Percentiles rank a stretch among this genome's conserved stretches.
Conservation (phyloP, 2,329 filamentous ascomycete genomes). For the Fusarium papillatum region DNA sequence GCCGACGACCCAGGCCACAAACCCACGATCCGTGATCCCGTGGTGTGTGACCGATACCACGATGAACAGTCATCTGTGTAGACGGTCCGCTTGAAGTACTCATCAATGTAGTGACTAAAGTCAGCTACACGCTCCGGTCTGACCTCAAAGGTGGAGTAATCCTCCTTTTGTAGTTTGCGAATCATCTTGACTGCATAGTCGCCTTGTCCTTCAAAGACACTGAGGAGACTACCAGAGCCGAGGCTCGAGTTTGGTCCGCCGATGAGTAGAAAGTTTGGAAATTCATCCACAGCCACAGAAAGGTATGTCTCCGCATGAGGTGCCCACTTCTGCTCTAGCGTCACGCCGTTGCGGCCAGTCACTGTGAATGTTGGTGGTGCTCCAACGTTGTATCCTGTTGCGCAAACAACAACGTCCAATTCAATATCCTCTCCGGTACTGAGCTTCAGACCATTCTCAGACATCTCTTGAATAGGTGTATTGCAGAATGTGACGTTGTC, state of each 20-base stretch:
- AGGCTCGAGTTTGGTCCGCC: conserved; percentile 63
- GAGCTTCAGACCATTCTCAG: neutral
- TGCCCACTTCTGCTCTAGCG: conserved; percentile 55
- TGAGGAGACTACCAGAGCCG: conserved; percentile 60
- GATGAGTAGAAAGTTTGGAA: conserved; percentile 64
- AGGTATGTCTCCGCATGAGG: conserved; percentile 58
- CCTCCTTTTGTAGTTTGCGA: conserved; percentile 41
- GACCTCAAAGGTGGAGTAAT: conserved; percentile 25
- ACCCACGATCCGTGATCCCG: conserved; percentile 3
- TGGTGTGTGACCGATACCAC: conserved; percentile 14
- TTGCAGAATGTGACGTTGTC: conserved; percentile 19
- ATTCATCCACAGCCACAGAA: conserved; percentile 58
- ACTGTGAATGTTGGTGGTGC: conserved; percentile 49
- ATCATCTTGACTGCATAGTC: conserved; percentile 42
- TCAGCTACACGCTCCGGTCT: conserved; percentile 11
- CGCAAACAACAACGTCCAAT: conserved; percentile 21
- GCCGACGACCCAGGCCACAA: conserved; percentile 23
- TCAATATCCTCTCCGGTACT: conserved; percentile 4
- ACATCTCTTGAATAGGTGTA: neutral
- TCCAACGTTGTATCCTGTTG: conserved; percentile 20
- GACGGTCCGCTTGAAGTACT: conserved; percentile 31
- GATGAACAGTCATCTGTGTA: conserved; percentile 26
- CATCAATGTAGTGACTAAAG: conserved; percentile 22
- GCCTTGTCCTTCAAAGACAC: conserved; percentile 61
- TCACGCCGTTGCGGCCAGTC: conserved; percentile 51